phyloP scores from a whole-genome alignment of 2,329 filamentous ascomycete species.

The Trichophyton benhamiae region DNA sequence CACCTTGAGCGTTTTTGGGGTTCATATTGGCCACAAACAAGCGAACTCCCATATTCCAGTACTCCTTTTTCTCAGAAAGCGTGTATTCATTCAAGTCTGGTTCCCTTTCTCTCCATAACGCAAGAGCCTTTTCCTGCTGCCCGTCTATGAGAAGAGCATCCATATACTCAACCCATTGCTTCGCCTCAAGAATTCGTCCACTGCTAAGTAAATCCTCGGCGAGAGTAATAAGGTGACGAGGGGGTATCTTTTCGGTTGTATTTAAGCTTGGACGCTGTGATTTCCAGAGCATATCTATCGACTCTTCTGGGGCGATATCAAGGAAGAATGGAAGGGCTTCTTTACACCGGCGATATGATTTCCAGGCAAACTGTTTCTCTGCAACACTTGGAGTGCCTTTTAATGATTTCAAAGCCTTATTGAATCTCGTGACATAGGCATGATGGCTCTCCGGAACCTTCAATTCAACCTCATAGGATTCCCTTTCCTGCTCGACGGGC shows the following conservation, averaged over 20 bases:
- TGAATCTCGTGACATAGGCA: conserved; percentile 31
- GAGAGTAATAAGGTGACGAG: conserved; percentile 47
- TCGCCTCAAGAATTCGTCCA: conserved; percentile 42
- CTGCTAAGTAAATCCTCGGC: conserved; percentile 54
- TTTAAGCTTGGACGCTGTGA: conserved; percentile 38
- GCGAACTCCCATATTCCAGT: conserved; percentile 39
- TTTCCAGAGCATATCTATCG: conserved; percentile 57
- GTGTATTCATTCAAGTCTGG: conserved; percentile 39
- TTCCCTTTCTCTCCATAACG: conserved; percentile 50
- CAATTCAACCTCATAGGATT: conserved; percentile 24
- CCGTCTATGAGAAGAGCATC: conserved; percentile 56
- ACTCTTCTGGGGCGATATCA: conserved; percentile 45
- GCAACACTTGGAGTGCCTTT: conserved; percentile 20
- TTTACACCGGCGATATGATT: conserved; percentile 40
- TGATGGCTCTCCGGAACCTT: conserved; percentile 25
- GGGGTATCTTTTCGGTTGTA: conserved; percentile 11
- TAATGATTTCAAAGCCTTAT: conserved; percentile 25
- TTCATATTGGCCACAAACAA: conserved; percentile 39
- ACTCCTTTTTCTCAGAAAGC: conserved; percentile 26
- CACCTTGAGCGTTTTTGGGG: conserved; percentile 37
- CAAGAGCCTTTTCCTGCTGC: conserved; percentile 47
- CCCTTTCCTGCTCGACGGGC: conserved; percentile 10
- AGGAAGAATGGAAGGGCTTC: conserved; percentile 36
- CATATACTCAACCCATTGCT: conserved; percentile 54
- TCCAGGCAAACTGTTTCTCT: conserved; percentile 34